Base-by-base conservation (phyloP, 805 yeast species). In the Saturnispora besseyi region DNA sequence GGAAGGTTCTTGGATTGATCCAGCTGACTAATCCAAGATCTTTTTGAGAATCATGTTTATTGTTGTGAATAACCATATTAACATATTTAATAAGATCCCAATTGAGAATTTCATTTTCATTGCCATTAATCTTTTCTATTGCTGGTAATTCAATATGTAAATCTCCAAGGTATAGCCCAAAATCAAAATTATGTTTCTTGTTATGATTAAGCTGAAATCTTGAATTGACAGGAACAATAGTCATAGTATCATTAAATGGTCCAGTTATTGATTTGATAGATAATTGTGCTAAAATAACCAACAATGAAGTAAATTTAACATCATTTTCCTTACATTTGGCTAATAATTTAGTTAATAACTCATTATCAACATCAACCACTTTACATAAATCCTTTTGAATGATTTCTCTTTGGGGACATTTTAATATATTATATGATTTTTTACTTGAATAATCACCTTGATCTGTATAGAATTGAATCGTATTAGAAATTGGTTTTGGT, bases 111-210 rank as follows among this genome's bases (percentile, higher is more conserved):
- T 41, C 50, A 21, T 40, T 37, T 9, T 13, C 10, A 12, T 30
- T 24, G 13, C 13, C n/a, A 40, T 47, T 44, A 21, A 46, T 41
- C 30, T 46, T 49, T 10, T 41, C 31, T 21, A 51, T 29, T 1
- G 52, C 42, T 21, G 53, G 53, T 30, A 53, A 30, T 24, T 49
- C 48, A 29, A 49, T 30, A 43, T 49, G 51, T 13, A 49, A 26
- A 37, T 51, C 54, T n/a, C 56, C 51, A 5, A 53, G 41, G 31
- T 46, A 51, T 12, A 51, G 33, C 5, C 54, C 56, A 51, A 53
- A 45, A 12, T 51, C 51, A 10, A 18, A 36, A 9, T 31, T 28
- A n/a, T 41, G 32, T 3, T 36, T 26, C 11, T 26, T 34, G 1
- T 38, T 31, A 5, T 45, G 21, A 34, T 41, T 32, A 18, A 53